Evolutionary conservation across 306 rosid genomes (phyloP), one percentile per base, ranked within the genome.

Genomic region (Cercis canadensis): DNA sequence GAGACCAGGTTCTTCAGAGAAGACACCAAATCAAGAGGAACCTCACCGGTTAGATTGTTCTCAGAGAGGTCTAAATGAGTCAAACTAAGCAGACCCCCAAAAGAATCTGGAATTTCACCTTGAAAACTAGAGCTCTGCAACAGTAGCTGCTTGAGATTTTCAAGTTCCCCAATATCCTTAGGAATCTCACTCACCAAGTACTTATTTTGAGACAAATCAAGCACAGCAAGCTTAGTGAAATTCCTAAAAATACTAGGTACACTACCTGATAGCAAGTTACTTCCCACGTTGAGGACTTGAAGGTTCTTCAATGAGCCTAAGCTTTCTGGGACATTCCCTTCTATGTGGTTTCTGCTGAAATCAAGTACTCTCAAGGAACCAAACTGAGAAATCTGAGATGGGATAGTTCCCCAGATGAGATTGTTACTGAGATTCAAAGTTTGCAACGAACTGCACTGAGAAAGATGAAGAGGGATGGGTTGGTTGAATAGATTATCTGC

Each of bases 381-480:
- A 80, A 89, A 86, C 83, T 56, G 81, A 70, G 90, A 94, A 86
- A 94, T 91, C 91, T 91, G 99, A 80, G 79, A 84, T 15, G 94
- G 96, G 79, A 94, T 83, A 61, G 99, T 84, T 11, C 99, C 97
- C 97, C 97, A 91, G 13, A 94, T 84, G 64, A 87, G 95, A 77
- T 94, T 94, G 73, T 84, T 83, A 34, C 95, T 91, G 67, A 94
- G 96, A 86, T 94, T 94, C 87, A 94, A 74, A 76, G 75, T 86
- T 74, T 87, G 78, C 82, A 94, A 74, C 7, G 87, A 80, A 50
- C 75, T 70, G 51, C 99, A 94, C 72, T 69, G 82, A 46, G 99
- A 84, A 65, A 94, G 97, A 37, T 87, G 97, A 44, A 94, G 99
- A 69, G 97, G 99, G n/a, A 94, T 94, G 52, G 99, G 83, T 29